Evolutionary conservation across 2,329 filamentous ascomycete species (phyloP), one percentile per base, ranked within the genome.

Genomic region (Colletotrichum plurivorum): DNA sequence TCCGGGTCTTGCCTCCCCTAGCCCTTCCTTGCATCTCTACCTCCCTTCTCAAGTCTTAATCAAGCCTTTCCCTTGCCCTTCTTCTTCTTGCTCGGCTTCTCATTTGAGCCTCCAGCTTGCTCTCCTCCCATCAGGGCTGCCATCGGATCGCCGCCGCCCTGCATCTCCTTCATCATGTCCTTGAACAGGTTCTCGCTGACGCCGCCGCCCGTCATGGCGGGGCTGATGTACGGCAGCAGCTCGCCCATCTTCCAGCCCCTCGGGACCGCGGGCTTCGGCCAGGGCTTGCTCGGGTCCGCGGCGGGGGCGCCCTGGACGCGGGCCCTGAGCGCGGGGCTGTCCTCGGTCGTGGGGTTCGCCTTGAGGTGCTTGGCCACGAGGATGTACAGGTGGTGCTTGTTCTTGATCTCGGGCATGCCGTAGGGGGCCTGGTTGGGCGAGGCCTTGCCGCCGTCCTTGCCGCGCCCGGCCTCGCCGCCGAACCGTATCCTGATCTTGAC

Each of bases 81-180:
- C 79, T 85, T 87, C 31, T 84, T 82, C 78, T 86, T 87, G 77
- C 84, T 84, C 76, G 83, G 81, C 77, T 77, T 81, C 65, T 75
- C 78, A 69, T 75, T 78, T 27, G 75, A 75, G 12, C 73, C 73
- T 2, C 73, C 76, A 5, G 73, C 76, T 54, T 76, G 78, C 36
- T 75, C 79, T 8, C 78, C 79, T 8, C 78, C 81, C 81, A 83
- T 83, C 64, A 83, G 71, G 45, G 81, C 83, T 8, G 79, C 76
- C 83, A 84, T 84, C 8, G 80, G 81, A 48, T 85, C 84, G 0
- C 82, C 85, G 2, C 81, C 82, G 3, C 80, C 80, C 76, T 86
- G 84, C 94, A 98, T 97, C 83, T 97, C 94, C 76, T 90, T 92
- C 95, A 98, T 97, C 87, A 98, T 97, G 74, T 98, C 95, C 84